These are phyloP conservation scores for Scheffersomyces titani DNA, from an alignment of 1,139 yeast species.

Conservation along the genomic window DNA sequence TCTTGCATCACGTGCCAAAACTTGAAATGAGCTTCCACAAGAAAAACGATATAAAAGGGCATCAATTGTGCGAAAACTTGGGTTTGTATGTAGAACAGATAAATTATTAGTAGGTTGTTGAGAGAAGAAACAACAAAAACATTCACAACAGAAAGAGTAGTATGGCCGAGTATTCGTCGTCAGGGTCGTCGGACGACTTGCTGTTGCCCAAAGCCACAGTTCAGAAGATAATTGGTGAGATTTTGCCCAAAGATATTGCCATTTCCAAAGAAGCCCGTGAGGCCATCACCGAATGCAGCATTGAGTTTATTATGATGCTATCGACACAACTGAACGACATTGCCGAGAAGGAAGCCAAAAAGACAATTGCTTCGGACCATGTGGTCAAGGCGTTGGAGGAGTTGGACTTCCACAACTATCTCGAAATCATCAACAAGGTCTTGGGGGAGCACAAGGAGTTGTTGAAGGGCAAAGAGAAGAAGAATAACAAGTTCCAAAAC, in stretches of 20 bases:
- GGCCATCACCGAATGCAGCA: slow-evolving; percentile 93
- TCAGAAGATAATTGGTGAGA: slow-evolving; percentile 89
- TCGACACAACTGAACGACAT: slow-evolving; percentile 94
- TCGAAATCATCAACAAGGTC: slow-evolving; percentile 80
- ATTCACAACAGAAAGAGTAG: not conserved
- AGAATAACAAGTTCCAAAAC: slow-evolving; percentile 89
- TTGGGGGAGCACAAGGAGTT: slow-evolving; percentile 85
- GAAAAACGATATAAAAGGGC: not conserved
- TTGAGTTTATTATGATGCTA: slow-evolving; percentile 91
- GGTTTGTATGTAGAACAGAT: not conserved
- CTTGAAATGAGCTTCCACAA: not conserved
- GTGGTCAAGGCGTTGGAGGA: slow-evolving; percentile 88
- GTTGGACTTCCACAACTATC: slow-evolving; percentile 82
- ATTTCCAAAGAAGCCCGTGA: slow-evolving; percentile 94
- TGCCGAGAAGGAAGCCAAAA: slow-evolving; percentile 94
- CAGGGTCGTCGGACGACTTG: slow-evolving; percentile 42
- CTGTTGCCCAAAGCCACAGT: slow-evolving; percentile 78
- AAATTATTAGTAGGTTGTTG: not conserved
- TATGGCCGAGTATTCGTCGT: slow-evolving; percentile 42
- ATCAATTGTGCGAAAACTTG: not conserved
- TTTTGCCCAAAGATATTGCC: slow-evolving; percentile 80
- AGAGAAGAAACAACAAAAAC: not conserved
- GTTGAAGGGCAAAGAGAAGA: slow-evolving; percentile 85
- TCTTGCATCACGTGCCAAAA: not conserved
- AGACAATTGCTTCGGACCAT: slow-evolving; percentile 96